A percentile compares a stretch with the other conserved stretches of the same genome.
Evolutionary conservation across 192 early-diverging fungal species (phyloP).

Genomic region (Coemansia sp.): DNA sequence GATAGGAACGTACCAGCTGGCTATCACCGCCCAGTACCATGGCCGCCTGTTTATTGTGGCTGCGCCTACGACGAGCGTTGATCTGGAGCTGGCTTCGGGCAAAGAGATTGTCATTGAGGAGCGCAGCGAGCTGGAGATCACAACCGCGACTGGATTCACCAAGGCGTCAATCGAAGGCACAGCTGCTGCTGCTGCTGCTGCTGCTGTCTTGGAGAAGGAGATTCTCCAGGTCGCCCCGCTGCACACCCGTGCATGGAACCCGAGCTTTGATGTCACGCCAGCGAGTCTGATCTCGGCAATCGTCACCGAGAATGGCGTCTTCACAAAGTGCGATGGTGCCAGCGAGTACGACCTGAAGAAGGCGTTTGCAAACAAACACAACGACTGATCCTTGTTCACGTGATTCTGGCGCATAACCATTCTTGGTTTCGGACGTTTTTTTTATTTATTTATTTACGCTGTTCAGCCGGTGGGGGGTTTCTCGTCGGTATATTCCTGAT

Average conservation of each 20-base stretch:
- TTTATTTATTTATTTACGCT: too few species aligned
- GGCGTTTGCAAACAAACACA: not conserved
- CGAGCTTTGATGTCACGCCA: conserved; percentile 94
- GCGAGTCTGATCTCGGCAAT: conserved; percentile 83
- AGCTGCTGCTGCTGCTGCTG: conserved; percentile 19
- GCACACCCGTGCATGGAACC: conserved; percentile 94
- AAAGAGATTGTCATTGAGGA: conserved; percentile 86
- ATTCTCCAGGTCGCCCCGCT: conserved; percentile 76
- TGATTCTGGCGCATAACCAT: too few species aligned
- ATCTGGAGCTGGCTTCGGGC: conserved; percentile 70
- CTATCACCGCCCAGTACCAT: conserved; percentile 86
- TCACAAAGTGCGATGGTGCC: conserved; percentile 55
- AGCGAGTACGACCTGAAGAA: conserved; percentile 58
- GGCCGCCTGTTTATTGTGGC: conserved; percentile 89
- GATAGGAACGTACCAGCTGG: conserved; percentile 97
- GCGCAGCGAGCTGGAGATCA: conserved; percentile 72
- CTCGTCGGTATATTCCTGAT: too few species aligned
- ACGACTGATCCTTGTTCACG: too few species aligned
- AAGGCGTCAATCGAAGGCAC: conserved; percentile 7
- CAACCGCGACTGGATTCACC: conserved; percentile 48
- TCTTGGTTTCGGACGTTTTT: too few species aligned
- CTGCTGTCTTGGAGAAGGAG: conserved; percentile 50
- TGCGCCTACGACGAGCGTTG: conserved; percentile 91
- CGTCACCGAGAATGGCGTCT: conserved; percentile 88
- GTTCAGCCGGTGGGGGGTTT: too few species aligned